A percentile compares a stretch with the other conserved stretches of the same genome.
Evolutionary conservation across 176 grass and related monocot species (phyloP).

Genomic region (Typha latifolia): DNA sequence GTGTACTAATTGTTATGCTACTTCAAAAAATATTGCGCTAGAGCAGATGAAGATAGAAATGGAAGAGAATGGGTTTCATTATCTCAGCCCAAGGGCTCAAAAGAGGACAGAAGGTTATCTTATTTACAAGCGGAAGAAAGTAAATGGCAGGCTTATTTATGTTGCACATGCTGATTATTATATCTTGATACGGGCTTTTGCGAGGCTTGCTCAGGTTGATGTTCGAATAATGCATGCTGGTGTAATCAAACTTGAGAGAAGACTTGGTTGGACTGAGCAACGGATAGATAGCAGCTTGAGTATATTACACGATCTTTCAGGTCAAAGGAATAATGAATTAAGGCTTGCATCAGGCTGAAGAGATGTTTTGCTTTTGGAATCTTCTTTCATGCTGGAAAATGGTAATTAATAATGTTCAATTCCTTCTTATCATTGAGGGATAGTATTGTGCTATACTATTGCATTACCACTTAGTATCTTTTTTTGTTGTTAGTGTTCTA

Average conservation of each 20-base stretch:
- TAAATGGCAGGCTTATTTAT: constrained; percentile 36
- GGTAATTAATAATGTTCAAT: background rate
- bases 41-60: constrained; percentile 59
- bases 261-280: constrained; percentile 54
- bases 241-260: constrained; percentile 68
- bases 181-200: constrained; percentile 58
- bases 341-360: constrained; percentile 13
- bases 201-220: constrained; percentile 66
- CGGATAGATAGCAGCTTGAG: constrained; percentile 27
- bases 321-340: constrained; percentile 7
- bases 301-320: constrained; percentile 2
- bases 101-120: constrained; percentile 54
- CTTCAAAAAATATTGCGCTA: constrained; percentile 26
- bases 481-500: too few relatives aligned
- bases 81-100: constrained; percentile 34
- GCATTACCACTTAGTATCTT: too few relatives aligned
- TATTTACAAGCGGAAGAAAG: constrained; percentile 49
- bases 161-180: constrained; percentile 85
- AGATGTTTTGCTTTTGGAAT: background rate
- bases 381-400: background rate
- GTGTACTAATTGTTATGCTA: background rate
- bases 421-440: too few relatives aligned
- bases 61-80: constrained; percentile 63
- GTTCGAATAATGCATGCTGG: constrained; percentile 59
- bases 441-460: too few relatives aligned